phyloP scores from a whole-genome alignment of 78 protist genomes.

The Dictyostelium purpureum region DNA sequence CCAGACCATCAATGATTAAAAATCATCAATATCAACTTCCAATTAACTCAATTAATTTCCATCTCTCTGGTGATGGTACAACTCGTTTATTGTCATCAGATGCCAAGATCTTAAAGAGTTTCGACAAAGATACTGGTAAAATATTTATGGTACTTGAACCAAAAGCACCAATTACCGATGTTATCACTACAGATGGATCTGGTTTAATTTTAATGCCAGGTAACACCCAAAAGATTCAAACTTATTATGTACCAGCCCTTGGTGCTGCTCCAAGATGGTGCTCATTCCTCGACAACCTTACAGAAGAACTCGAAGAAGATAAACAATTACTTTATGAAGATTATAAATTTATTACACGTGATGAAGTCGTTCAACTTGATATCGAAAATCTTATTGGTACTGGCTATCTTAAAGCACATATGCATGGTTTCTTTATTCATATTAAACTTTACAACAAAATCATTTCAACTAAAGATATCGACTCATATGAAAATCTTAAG shows the following conservation, averaged over 20 bases:
- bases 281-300: slow-evolving; percentile 92
- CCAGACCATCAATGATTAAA: slow-evolving; percentile 82
- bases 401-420: slow-evolving; percentile 85
- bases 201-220: slow-evolving; percentile 93
- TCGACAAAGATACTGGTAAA: slow-evolving; percentile 82
- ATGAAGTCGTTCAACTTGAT: slow-evolving; percentile 84
- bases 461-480: slow-evolving; percentile 68
- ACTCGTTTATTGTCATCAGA: slow-evolving; percentile 82
- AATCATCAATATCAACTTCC: slow-evolving; percentile 95
- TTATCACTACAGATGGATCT: slow-evolving; percentile 20
- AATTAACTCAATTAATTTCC: slow-evolving; percentile 78
- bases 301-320: slow-evolving; percentile 95
- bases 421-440: slow-evolving; percentile 98
- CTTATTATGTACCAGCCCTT: slow-evolving; percentile 94
- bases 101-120: slow-evolving; percentile 80
- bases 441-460: slow-evolving; percentile 61
- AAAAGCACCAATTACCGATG: slow-evolving; percentile 80
- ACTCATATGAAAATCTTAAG: slow-evolving; percentile 80
- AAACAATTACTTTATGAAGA: slow-evolving; percentile 88
- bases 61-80: slow-evolving; percentile 36
- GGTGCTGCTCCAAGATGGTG: slow-evolving; percentile 99
- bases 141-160: slow-evolving; percentile 87
- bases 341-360: slow-evolving; percentile 95
- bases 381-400: slow-evolving; percentile 87
- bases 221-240: slow-evolving; percentile 88